Base-by-base conservation (phyloP, 345 rosid genomes). In the Euphorbia peplus region DNA sequence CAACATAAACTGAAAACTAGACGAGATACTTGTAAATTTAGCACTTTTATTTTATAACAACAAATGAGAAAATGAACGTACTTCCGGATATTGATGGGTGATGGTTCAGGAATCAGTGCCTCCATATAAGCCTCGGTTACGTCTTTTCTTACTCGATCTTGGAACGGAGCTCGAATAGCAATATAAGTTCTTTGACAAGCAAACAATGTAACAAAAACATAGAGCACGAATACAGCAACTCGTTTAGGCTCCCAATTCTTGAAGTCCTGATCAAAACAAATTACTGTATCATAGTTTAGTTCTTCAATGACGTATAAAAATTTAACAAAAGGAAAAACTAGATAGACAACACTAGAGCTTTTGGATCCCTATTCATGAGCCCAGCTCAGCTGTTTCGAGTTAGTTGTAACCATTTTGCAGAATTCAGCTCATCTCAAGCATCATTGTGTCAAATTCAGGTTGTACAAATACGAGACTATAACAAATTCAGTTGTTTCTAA, bases 71-170 rank as follows among this genome's bases (percentile, higher is more conserved):
- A 44, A 25, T 29, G 39, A 66, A 69, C 80, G 64, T 82, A 86
- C 98, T 80, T 91, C 77, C 82, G 83, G 64, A 93, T 60, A 81
- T 93, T 93, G 59, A 32, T 44, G 47, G 92, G 90, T 71, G 98
- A 84, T 28, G 97, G 97, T 68, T 93, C 98, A 5, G 98, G 97
- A 78, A 93, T 82, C 85, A 93, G 81, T 42, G 98, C 85, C 80
- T 93, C 98, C 97, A 93, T 91, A 78, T 83, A 93, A 79, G 95
- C 95, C 81, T 93, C 96, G 0, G 92, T 80, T 73, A 90, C 73
- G 72, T 88, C 91, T 73, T 73, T 88, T 79, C 76, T 85, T 74
- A 85, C 88, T 29, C 87, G 85, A 67, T 82, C 81, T 44, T 82
- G 69, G 64, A 67, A 71, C 0, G 96, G 92, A 75, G 91, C 90